These are phyloP conservation scores for Suillus subaureus DNA, from an alignment of 768 basidiomycete species.

Conservation along the genomic window DNA sequence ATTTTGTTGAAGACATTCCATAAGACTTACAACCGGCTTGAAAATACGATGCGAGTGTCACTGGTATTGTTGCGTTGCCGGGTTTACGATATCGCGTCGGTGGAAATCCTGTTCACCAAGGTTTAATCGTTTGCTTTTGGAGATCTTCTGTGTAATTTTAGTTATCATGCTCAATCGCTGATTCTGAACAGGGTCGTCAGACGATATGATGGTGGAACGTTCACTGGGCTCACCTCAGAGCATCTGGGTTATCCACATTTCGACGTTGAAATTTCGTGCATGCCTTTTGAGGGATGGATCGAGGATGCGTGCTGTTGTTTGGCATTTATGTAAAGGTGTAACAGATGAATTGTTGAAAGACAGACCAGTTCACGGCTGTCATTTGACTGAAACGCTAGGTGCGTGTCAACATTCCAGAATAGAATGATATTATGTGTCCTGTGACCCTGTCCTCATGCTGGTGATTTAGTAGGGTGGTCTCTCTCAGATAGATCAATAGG, in stretches of 20 bases:
- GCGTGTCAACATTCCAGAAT: neutral
- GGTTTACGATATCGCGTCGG: neutral
- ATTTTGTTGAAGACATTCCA: neutral
- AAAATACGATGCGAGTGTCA: neutral
- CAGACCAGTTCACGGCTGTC: neutral
- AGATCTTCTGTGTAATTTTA: neutral
- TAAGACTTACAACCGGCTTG: neutral
- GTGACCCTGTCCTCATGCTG: slow-evolving; percentile 1
- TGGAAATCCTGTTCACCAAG: neutral
- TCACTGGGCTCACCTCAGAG: neutral
- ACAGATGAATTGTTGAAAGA: neutral
- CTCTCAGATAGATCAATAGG: neutral
- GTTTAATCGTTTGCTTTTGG: neutral
- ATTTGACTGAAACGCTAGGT: neutral
- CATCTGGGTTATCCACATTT: neutral
- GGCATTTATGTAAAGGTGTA: neutral
- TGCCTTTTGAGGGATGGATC: neutral
- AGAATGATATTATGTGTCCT: neutral
- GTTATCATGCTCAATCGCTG: neutral
- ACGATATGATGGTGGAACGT: neutral
- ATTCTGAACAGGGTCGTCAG: neutral
- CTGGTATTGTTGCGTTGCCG: neutral
- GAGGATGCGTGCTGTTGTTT: neutral
- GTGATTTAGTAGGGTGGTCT: neutral
- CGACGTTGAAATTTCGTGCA: neutral